Evolutionary conservation across 2,329 filamentous ascomycete species (phyloP).

Genomic region (Penicillium sp.): DNA sequence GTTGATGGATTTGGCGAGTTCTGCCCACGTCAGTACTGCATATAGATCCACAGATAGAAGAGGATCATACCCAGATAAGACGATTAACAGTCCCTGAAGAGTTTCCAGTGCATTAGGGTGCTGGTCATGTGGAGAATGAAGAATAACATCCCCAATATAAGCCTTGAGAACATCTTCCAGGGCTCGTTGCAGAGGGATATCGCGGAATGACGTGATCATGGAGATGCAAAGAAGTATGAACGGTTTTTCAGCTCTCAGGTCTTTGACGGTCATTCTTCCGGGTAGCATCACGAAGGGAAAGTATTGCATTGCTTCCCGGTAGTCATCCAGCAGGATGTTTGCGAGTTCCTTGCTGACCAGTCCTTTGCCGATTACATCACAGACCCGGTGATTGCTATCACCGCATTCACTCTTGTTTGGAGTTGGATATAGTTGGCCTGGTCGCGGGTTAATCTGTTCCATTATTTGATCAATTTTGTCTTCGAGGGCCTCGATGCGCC

Average conservation of each 20-base stretch:
- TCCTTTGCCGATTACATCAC: constrained; percentile 11
- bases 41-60: background rate
- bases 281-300: constrained; percentile 12
- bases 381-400: background rate
- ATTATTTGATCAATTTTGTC: constrained; percentile 12
- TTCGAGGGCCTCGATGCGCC: constrained; percentile 9
- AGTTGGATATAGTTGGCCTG: background rate
- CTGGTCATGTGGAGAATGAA: background rate
- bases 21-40: constrained; percentile 2
- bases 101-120: constrained; percentile 4
- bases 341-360: constrained; percentile 8
- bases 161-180: constrained; percentile 9
- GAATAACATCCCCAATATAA: constrained; percentile 4
- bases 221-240: constrained; percentile 12
- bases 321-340: constrained; percentile 6
- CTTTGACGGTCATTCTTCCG: constrained; percentile 1
- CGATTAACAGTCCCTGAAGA: constrained; percentile 10
- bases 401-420: background rate
- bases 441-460: constrained; percentile 2
- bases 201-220: constrained; percentile 8
- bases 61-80: constrained; percentile 9
- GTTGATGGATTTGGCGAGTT: constrained; percentile 9
- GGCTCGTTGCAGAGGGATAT: constrained; percentile 5
- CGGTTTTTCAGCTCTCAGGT: constrained; percentile 12
- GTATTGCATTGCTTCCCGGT: constrained; percentile 1